Evolutionary conservation across 257 asterid genomes (phyloP), one percentile per base, ranked within the genome.

Genomic region (Solanum paucissectum): DNA sequence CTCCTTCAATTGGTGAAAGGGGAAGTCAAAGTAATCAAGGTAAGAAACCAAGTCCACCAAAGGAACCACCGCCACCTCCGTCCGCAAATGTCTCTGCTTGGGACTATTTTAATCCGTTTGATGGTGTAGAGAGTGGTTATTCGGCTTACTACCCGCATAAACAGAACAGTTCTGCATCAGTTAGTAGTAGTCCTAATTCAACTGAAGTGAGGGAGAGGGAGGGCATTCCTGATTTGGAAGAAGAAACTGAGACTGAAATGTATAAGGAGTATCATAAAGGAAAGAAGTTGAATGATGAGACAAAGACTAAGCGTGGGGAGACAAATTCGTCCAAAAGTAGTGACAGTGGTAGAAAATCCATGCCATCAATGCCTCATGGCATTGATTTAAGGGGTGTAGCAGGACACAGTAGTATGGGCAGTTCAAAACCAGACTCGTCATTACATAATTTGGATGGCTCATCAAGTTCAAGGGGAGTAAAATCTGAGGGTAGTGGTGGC

Each of bases 161-260:
- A 73, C 88, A 91, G 64, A 87, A 88, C 62, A 96, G 92, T 3
- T 89, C 91, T 62, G 92, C 92, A 79, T 93, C 98, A 16, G 88
- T 86, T 72, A 87, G 87, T 29, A 94, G 98, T 91, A 97, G 99
- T 90, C 99, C 99, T 9, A 96, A 95, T 95, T 97, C 98, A 12
- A 90, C 62, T 77, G 99, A 95, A 91, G 98, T 96, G 91, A 96
- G 99, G 92, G 94, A 92, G 93, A 95, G 98, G 62, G 99, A 97
- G 87, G 99, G 99, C 69, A 97, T 97, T 89, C 99, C 99, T 85
- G 99, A 97, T 87, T 91, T 97, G 93, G 99, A 97, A 91, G 99
- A 97, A 87, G 99, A 94, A 89, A 96, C 98, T 36, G 99, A 96
- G 93, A 89, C 38, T 79, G 99, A 96, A 88, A 87, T 92, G 64